A percentile compares a stretch with the other conserved stretches of the same genome.
These are phyloP conservation scores for Viola pubescens DNA, from an alignment of 441 rosid species.

Conservation along the genomic window DNA sequence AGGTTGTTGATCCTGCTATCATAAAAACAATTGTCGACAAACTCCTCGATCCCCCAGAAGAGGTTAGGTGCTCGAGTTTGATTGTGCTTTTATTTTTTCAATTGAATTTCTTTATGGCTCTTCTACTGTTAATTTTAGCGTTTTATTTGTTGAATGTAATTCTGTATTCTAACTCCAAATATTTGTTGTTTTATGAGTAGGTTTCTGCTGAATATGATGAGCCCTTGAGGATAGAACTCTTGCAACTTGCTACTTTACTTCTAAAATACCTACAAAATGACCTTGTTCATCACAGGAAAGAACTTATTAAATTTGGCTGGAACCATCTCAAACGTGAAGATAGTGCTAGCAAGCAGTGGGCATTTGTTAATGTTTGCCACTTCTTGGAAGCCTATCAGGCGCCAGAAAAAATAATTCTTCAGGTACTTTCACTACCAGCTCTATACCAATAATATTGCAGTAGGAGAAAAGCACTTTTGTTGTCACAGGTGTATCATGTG, in stretches of 20 bases:
- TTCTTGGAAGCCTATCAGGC: slow-evolving; percentile 99
- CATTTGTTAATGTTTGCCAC: slow-evolving; percentile 99
- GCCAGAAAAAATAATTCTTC: slow-evolving; percentile 98
- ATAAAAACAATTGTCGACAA: slow-evolving; percentile 92
- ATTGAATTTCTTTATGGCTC: slow-evolving; percentile 2
- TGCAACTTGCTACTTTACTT: slow-evolving; percentile 96
- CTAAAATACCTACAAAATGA: slow-evolving; percentile 95
- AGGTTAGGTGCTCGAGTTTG: slow-evolving; percentile 39
- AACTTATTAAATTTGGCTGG: slow-evolving; percentile 99
- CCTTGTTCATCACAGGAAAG: slow-evolving; percentile 96
- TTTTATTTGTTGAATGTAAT: background rate
- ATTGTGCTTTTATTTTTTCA: background rate
- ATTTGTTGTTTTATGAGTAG: slow-evolving; percentile 24
- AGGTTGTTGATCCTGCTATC: slow-evolving; percentile 78
- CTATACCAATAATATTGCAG: no score
- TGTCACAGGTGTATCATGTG: no score
- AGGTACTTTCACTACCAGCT: slow-evolving; percentile 38
- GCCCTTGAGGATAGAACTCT: slow-evolving; percentile 95
- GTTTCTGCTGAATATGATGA: slow-evolving; percentile 99
- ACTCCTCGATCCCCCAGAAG: slow-evolving; percentile 99
- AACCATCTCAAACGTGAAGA: slow-evolving; percentile 99
- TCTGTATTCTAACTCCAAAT: slow-evolving; percentile 17
- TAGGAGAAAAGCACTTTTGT: no score
- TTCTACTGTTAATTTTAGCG: no score
- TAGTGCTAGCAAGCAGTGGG: slow-evolving; percentile 99